phyloP scores from a whole-genome alignment of 1,139 yeast genomes.

The Arxiozyma bovina region DNA sequence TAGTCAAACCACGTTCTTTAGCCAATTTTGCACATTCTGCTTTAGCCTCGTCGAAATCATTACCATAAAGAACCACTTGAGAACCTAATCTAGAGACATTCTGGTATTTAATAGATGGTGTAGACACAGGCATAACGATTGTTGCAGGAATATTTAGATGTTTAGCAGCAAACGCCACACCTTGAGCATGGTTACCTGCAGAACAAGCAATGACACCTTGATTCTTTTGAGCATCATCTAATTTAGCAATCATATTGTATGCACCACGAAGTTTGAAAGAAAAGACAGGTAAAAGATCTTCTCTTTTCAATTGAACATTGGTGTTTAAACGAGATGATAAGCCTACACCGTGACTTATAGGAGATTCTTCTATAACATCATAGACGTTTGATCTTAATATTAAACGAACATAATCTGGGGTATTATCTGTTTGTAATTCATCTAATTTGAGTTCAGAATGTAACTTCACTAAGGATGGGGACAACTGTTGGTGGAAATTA shows the following conservation, averaged over 20 bases:
- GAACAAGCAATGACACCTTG: constrained; percentile 96
- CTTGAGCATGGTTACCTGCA: constrained; percentile 99
- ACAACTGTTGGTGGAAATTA: constrained; percentile 14
- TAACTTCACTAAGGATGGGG: constrained; percentile 21
- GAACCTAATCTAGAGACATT: constrained; percentile 90
- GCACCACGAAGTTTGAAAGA: constrained; percentile 97
- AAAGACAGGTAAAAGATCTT: constrained; percentile 89
- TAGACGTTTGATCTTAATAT: constrained; percentile 87
- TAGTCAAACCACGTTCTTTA: constrained; percentile 61
- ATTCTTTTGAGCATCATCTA: constrained; percentile 56
- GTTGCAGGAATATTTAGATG: constrained; percentile 84
- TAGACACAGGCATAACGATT: constrained; percentile 95
- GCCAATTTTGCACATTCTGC: constrained; percentile 72
- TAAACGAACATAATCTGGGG: constrained; percentile 87
- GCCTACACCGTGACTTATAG: constrained; percentile 67
- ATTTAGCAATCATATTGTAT: constrained; percentile 87
- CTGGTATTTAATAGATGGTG: constrained; percentile 88
- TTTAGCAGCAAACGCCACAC: constrained; percentile 88
- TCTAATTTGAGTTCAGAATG: constrained; percentile 34
- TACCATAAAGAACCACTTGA: constrained; percentile 86
- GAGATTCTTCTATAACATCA: constrained; percentile 88
- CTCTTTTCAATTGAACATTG: constrained; percentile 73
- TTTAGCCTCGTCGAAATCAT: constrained; percentile 89
- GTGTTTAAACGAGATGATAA: constrained; percentile 67
- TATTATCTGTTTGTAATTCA: constrained; percentile 51